phyloP scores from a whole-genome alignment of 139 green algal species.

The Nannochloris sp. region DNA sequence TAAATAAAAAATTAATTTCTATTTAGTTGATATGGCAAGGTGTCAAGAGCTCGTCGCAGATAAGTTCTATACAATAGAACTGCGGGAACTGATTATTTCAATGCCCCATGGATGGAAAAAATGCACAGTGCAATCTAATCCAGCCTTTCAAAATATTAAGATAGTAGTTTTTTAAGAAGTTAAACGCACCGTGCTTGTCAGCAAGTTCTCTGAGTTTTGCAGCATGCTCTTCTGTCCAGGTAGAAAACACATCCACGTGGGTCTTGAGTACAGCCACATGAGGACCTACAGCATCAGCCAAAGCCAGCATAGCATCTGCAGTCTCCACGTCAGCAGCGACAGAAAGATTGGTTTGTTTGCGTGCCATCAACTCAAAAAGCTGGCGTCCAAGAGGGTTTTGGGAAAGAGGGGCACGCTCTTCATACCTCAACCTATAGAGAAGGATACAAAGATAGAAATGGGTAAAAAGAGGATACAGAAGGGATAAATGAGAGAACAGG shows the following conservation, averaged over 20 bases:
- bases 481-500: neutral
- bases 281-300: slow-evolving; percentile 87
- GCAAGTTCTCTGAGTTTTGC: slow-evolving; percentile 57
- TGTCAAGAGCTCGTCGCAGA: neutral
- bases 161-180: neutral
- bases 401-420: slow-evolving; percentile 57
- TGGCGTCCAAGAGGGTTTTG: slow-evolving; percentile 58
- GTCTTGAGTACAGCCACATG: slow-evolving; percentile 98
- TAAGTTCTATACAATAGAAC: neutral
- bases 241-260: slow-evolving; percentile 92
- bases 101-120: too few relatives aligned
- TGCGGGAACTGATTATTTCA: neutral
- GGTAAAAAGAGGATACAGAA: neutral
- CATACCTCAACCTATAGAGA: slow-evolving; percentile 71
- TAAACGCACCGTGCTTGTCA: slow-evolving; percentile 68
- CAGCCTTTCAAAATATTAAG: too few relatives aligned
- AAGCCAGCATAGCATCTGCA: slow-evolving; percentile 75
- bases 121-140: too few relatives aligned
- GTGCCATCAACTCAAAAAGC: slow-evolving; percentile 86
- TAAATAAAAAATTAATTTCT: neutral
- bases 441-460: too few relatives aligned
- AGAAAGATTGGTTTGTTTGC: slow-evolving; percentile 94
- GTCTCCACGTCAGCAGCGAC: slow-evolving; percentile 93
- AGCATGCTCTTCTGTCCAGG: slow-evolving; percentile 39
- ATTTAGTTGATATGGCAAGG: neutral